phyloP scores from a whole-genome alignment of 139 green algal genomes.

The Auxenochlorella protothecoides region DNA sequence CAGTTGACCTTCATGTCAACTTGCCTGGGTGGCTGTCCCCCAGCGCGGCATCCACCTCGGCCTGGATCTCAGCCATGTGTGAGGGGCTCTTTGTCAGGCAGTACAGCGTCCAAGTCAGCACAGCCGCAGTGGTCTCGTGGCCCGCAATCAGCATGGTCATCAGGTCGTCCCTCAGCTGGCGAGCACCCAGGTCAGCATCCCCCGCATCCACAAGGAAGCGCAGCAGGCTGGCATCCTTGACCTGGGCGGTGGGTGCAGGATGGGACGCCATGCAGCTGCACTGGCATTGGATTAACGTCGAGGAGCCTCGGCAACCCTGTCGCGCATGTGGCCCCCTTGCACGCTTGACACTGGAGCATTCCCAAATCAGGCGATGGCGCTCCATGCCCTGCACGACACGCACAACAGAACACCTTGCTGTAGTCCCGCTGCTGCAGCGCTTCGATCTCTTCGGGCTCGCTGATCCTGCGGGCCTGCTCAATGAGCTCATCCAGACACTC shows the following conservation, averaged over 20 bases:
- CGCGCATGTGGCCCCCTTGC: too few relatives aligned
- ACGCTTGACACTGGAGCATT: too few relatives aligned
- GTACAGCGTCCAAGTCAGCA: constrained; percentile 71
- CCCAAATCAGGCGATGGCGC: too few relatives aligned
- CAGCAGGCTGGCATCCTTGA: constrained; percentile 86
- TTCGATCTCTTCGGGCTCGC: constrained; percentile 62
- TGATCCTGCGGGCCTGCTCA: constrained; percentile 33
- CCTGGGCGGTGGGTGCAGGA: constrained; percentile 25
- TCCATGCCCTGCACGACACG: not conserved
- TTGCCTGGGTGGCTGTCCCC: constrained; percentile 16
- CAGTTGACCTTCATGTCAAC: too few relatives aligned
- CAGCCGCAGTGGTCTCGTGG: constrained; percentile 73
- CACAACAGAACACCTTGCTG: constrained; percentile 36
- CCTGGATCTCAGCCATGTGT: constrained; percentile 25
- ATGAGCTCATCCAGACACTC: constrained; percentile 87
- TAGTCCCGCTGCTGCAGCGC: constrained; percentile 77
- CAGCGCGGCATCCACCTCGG: constrained; percentile 54
- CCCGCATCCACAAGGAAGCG: constrained; percentile 97
- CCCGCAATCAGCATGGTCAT: constrained; percentile 89
- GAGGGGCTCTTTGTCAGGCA: constrained; percentile 29
- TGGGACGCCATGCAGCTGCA: not conserved
- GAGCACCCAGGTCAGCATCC: constrained; percentile 74
- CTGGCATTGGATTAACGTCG: too few relatives aligned
- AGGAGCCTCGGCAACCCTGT: too few relatives aligned
- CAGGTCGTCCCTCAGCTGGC: constrained; percentile 94